phyloP scores from a whole-genome alignment of 306 rosid genomes.

The cucumber (Cucumis sativus) region Cucumber_9930_V3 NC_026657.2:222501-223000 shows the following conservation, averaged over 20 bases:
- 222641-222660: neutral
- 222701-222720: neutral
- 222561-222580: neutral
- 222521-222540: neutral
- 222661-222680: neutral
- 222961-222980: slow-evolving; percentile 33
- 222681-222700: neutral
- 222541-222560: neutral
- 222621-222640: neutral
- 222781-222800: slow-evolving; percentile 75
- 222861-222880: slow-evolving; percentile 19
- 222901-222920: neutral
- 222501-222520: neutral
- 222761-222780: slow-evolving; percentile 28
- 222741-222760: slow-evolving; percentile 1
- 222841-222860: slow-evolving; percentile 43
- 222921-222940: neutral
- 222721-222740: neutral
- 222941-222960: slow-evolving; percentile 33
- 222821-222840: slow-evolving; percentile 46
- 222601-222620: neutral
- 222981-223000: slow-evolving; percentile 46
- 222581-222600: neutral
- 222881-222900: neutral
- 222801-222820: slow-evolving; percentile 28